Conservation (phyloP, 495 filamentous ascomycete species). For the Neurospora sp. region DNA sequence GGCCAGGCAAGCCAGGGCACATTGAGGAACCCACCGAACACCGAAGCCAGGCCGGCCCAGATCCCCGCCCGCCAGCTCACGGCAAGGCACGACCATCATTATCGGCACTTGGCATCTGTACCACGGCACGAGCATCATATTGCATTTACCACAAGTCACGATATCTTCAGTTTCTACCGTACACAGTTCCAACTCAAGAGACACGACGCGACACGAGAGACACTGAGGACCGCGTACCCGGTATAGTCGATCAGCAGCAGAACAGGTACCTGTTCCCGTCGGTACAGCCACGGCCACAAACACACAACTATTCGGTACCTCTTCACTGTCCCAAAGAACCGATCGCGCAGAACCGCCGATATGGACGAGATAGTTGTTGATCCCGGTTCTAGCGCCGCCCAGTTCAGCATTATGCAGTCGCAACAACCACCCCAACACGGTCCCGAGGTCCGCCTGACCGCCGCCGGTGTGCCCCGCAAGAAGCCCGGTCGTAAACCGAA, state of each 20-base stretch:
- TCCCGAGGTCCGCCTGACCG: constrained; percentile 26
- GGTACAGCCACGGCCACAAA: not conserved
- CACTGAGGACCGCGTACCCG: not conserved
- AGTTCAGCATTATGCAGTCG: constrained; percentile 22
- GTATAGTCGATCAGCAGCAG: not conserved
- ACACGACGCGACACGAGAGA: not conserved
- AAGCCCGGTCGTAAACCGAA: constrained; percentile 45
- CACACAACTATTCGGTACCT: not conserved
- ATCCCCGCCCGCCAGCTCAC: not conserved
- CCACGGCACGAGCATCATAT: not conserved
- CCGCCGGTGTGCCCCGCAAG: constrained; percentile 35
- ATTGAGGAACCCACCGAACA: not conserved
- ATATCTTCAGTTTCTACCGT: not conserved
- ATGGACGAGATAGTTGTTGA: constrained; percentile 32
- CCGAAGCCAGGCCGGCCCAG: not conserved
- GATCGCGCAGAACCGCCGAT: constrained; percentile 22
- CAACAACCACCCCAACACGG: constrained; percentile 11
- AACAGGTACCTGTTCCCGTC: not conserved
- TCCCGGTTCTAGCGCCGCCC: constrained; percentile 15
- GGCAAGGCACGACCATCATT: not conserved
- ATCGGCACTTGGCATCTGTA: not conserved
- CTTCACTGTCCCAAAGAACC: constrained; percentile 2
- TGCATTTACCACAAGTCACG: not conserved
- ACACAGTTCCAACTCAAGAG: not conserved
- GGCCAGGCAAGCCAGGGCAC: not conserved